A percentile compares a stretch with the other conserved stretches of the same genome.
phyloP scores from a whole-genome alignment of 177 flowering plant species.

The Vitis hybrid region DNA sequence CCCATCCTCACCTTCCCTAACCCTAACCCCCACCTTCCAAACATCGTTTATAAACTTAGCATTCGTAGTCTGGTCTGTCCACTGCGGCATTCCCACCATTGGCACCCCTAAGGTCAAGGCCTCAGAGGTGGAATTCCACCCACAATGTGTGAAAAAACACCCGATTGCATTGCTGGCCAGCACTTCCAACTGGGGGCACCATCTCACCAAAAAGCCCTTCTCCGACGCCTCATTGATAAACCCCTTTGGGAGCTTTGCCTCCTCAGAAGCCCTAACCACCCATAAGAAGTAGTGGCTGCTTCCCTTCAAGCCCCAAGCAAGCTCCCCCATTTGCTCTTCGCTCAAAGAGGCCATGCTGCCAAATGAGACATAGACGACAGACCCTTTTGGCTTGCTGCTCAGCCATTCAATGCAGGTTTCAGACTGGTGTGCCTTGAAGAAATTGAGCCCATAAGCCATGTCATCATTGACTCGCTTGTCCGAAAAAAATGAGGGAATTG shows the following conservation, averaged over 20 bases:
- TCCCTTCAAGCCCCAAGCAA: constrained; percentile 29
- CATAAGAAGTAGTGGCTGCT: constrained; percentile 40
- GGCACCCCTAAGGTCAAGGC: constrained; percentile 40
- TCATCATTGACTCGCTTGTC: too few relatives aligned
- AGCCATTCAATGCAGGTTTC: constrained; percentile 31
- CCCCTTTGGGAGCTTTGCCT: constrained; percentile 31
- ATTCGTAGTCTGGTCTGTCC: constrained; percentile 46
- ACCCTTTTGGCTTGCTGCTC: constrained; percentile 18
- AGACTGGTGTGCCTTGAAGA: too few relatives aligned
- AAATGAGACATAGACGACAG: constrained; percentile 45
- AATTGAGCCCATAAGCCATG: too few relatives aligned
- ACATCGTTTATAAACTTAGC: constrained; percentile 43
- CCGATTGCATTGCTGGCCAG: constrained; percentile 35
- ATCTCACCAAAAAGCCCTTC: constrained; percentile 35
- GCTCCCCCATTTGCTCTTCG: constrained; percentile 34
- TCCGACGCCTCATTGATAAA: constrained; percentile 23
- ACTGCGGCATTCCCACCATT: constrained; percentile 47
- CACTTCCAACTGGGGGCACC: constrained; percentile 52
- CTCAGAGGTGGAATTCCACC: constrained; percentile 53
- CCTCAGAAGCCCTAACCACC: constrained; percentile 44
- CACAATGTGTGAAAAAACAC: constrained; percentile 54
- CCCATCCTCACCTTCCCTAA: constrained; percentile 30
- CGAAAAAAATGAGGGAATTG: too few relatives aligned
- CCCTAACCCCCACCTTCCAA: constrained; percentile 44
- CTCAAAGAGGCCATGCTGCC: constrained; percentile 38